phyloP scores from a whole-genome alignment of 2,329 filamentous ascomycete genomes.

The Volutella citrinella region DNA sequence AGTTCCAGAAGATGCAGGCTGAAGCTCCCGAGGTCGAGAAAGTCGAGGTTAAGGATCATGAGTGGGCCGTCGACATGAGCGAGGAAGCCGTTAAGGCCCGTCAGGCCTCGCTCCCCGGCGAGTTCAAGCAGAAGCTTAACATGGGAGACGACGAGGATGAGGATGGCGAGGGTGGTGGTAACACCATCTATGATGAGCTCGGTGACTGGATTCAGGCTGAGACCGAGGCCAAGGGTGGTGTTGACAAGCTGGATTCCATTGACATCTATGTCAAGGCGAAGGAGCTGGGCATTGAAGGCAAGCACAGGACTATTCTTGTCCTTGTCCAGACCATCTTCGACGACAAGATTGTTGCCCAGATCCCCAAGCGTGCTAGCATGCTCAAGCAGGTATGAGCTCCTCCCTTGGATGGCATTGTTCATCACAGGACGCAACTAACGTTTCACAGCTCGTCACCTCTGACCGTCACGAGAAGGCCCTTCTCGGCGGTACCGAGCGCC shows the following conservation, averaged over 20 bases:
- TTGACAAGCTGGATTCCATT: conserved; percentile 80
- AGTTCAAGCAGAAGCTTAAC: conserved; percentile 89
- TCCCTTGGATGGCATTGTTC: too few species aligned
- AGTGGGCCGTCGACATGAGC: conserved; percentile 97
- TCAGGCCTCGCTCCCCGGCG: conserved; percentile 86
- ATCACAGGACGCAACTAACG: too few species aligned
- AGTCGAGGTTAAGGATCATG: conserved; percentile 72
- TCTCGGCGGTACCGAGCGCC: conserved; percentile 90
- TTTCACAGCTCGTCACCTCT: conserved; percentile 68
- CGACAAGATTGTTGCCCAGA: conserved; percentile 83
- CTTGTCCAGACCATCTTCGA: conserved; percentile 93
- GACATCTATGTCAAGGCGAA: conserved; percentile 96
- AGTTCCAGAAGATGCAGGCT: conserved; percentile 79
- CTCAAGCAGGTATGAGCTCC: conserved; percentile 71
- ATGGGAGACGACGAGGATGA: conserved; percentile 79
- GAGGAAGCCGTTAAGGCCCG: conserved; percentile 93
- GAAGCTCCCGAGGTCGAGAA: conserved; percentile 48
- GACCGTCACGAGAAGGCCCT: conserved; percentile 96
- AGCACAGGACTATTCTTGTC: conserved; percentile 90
- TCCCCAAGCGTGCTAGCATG: conserved; percentile 77
- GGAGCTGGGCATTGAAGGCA: conserved; percentile 89
- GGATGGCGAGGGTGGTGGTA: conserved; percentile 71
- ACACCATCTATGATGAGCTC: conserved; percentile 82
- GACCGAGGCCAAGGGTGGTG: conserved; percentile 66
- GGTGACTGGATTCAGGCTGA: conserved; percentile 87